Conservation (phyloP, 305 asterid species). For the Solanum hybrid region DNA sequence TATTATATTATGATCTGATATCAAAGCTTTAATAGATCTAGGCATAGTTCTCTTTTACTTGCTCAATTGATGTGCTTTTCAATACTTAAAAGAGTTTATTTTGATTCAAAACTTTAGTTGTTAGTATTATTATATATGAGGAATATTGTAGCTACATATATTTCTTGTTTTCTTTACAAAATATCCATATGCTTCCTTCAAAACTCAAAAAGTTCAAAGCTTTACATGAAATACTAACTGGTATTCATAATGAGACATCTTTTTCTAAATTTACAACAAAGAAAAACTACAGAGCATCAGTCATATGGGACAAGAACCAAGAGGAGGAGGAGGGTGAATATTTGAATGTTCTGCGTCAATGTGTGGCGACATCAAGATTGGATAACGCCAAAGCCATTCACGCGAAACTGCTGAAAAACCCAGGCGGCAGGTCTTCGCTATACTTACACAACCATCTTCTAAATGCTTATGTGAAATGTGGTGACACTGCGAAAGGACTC, state of each 20-base stretch:
- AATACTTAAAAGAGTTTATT: neutral
- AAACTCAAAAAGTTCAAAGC: conserved; percentile 22
- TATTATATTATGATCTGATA: neutral
- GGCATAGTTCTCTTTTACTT: neutral
- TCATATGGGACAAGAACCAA: neutral
- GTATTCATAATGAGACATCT: neutral
- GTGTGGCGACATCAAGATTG: conserved; percentile 23
- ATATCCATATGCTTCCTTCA: conserved; percentile 19
- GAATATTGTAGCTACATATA: neutral
- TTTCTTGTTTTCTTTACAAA: neutral
- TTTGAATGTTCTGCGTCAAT: conserved; percentile 28
- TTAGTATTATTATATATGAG: neutral
- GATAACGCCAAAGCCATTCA: conserved; percentile 28
- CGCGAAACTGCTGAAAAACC: conserved; percentile 33
- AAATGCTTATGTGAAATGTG: conserved; percentile 41
- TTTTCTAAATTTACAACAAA: neutral
- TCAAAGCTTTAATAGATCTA: neutral
- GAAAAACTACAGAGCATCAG: neutral
- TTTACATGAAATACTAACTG: neutral
- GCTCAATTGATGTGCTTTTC: neutral
- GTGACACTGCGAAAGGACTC: conserved; percentile 27
- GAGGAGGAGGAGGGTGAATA: conserved; percentile 18
- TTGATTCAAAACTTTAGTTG: neutral
- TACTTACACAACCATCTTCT: conserved; percentile 46
- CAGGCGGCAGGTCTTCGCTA: conserved; percentile 13